Conservation (phyloP, 805 yeast genomes). For the Kodamaea restingae region DNA sequence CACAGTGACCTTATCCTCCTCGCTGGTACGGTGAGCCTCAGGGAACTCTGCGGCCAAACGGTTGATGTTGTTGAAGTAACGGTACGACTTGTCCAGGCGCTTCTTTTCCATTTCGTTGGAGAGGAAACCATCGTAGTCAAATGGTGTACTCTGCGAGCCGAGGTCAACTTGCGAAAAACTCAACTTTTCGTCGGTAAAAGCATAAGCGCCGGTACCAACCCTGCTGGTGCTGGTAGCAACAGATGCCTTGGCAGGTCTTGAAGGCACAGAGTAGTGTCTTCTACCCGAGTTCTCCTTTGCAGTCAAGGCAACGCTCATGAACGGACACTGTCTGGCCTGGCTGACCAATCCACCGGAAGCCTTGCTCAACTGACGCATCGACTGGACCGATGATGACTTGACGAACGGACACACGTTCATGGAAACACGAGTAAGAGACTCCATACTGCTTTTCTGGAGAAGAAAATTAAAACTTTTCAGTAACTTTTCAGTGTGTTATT, state of each 20-base stretch:
- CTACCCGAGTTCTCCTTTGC: conserved; percentile 28
- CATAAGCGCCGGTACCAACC: conserved; percentile 15
- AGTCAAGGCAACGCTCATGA: conserved; percentile 75
- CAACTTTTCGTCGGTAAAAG: conserved; percentile 28
- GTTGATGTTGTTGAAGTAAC: conserved; percentile 95
- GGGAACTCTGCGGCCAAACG: conserved; percentile 94
- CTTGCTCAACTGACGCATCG: conserved; percentile 54
- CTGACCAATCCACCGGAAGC: conserved; percentile 41
- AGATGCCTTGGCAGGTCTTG: conserved; percentile 43
- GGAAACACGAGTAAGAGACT: conserved; percentile 70
- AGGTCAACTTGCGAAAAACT: conserved; percentile 22
- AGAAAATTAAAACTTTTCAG: conserved; percentile 5
- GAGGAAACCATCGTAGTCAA: conserved; percentile 71
- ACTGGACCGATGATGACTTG: conserved; percentile 53
- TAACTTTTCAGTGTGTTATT: not conserved
- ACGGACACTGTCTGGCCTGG: conserved; percentile 80
- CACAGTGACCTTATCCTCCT: conserved; percentile 85
- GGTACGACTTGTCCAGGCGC: conserved; percentile 84
- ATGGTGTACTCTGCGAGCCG: conserved; percentile 48
- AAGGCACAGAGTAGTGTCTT: conserved; percentile 46
- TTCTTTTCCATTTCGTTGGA: conserved; percentile 65
- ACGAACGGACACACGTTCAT: conserved; percentile 82
- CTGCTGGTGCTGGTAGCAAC: conserved; percentile 30
- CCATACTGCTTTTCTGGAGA: conserved; percentile 48
- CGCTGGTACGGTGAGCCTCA: conserved; percentile 74